Evolutionary conservation across 306 rosid species (phyloP).

Genomic region (Lathyrus sativus): DNA sequence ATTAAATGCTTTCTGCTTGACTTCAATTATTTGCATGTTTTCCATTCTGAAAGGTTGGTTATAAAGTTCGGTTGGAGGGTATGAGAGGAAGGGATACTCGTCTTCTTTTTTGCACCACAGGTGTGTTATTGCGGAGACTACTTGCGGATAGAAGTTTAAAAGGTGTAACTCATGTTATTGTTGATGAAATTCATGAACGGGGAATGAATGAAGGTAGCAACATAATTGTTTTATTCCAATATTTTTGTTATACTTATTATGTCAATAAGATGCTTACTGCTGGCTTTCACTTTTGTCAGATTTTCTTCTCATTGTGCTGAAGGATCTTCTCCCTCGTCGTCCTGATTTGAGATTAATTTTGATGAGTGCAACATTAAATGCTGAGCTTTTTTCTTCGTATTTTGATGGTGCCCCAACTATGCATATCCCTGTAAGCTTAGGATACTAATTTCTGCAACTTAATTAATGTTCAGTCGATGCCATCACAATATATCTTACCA

Average conservation of each 20-base stretch:
- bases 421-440: conserved; percentile 73
- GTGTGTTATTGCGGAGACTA: conserved; percentile 89
- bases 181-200: conserved; percentile 98
- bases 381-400: conserved; percentile 91
- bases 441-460: conserved; percentile 27
- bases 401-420: conserved; percentile 73
- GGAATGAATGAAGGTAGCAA: conserved; percentile 98
- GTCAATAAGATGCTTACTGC: conserved; percentile 24
- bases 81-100: conserved; percentile 90
- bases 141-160: conserved; percentile 82
- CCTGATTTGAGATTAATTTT: conserved; percentile 85
- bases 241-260: conserved; percentile 30
- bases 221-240: conserved; percentile 15
- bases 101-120: conserved; percentile 97
- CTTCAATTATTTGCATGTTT: conserved; percentile 28
- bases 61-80: conserved; percentile 96
- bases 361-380: conserved; percentile 98
- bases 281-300: conserved; percentile 58
- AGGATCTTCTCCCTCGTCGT: conserved; percentile 89
- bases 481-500: conserved; percentile 17
- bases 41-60: conserved; percentile 71
- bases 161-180: conserved; percentile 89
- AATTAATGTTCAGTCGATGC: conserved; percentile 15
- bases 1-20: conserved; percentile 25
- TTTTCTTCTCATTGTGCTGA: conserved; percentile 96